These are phyloP conservation scores for Pseudopithomyces maydicus DNA, from an alignment of 2,329 filamentous ascomycete species.

Conservation along the genomic window DNA sequence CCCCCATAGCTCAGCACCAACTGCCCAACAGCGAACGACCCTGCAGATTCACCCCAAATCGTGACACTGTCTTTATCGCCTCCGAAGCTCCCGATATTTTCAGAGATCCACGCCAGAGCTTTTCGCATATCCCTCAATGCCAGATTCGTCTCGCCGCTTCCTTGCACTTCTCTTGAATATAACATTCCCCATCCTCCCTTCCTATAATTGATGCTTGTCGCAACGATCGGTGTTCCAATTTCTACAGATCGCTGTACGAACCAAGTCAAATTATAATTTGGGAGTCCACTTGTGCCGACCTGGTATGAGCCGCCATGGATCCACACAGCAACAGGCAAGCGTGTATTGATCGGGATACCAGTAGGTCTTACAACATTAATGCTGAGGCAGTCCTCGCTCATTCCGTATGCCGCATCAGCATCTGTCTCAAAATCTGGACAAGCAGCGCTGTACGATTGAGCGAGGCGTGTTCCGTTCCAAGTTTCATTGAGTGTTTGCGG, in stretches of 20 bases:
- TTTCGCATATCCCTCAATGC: slow-evolving; percentile 51
- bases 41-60: slow-evolving; percentile 54
- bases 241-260: slow-evolving; percentile 57
- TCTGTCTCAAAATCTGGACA: slow-evolving; percentile 44
- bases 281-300: slow-evolving; percentile 49
- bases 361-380: slow-evolving; percentile 65
- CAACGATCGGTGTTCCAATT: slow-evolving; percentile 43
- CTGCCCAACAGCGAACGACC: slow-evolving; percentile 48
- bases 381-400: slow-evolving; percentile 64
- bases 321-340: slow-evolving; percentile 64
- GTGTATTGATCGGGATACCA: slow-evolving; percentile 45
- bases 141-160: slow-evolving; percentile 52
- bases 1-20: slow-evolving; percentile 42
- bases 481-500: slow-evolving; percentile 56
- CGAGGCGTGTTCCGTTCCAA: slow-evolving; percentile 46
- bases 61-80: slow-evolving; percentile 49
- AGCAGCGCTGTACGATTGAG: slow-evolving; percentile 48
- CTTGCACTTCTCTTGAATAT: slow-evolving; percentile 52
- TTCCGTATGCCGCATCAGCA: slow-evolving; percentile 39
- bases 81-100: slow-evolving; percentile 51
- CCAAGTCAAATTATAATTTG: slow-evolving; percentile 67
- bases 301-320: slow-evolving; percentile 58
- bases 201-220: slow-evolving; percentile 51
- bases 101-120: slow-evolving; percentile 52
- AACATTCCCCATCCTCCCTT: slow-evolving; percentile 73